Evolutionary conservation across 1,284 basidiomycete genomes (phyloP).

Genomic region (Puccinia sorghi): DNA sequence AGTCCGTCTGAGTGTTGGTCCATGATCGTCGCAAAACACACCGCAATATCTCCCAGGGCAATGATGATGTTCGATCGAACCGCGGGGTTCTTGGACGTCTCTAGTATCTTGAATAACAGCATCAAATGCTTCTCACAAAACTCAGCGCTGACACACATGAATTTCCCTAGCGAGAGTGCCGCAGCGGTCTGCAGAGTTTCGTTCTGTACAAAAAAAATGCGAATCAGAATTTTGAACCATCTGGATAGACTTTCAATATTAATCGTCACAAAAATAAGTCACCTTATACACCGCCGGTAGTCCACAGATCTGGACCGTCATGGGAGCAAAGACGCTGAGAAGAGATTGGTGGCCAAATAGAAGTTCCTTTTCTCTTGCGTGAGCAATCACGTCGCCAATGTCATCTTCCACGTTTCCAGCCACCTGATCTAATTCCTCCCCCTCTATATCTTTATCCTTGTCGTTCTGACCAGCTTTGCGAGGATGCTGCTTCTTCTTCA

Average conservation of each 20-base stretch:
- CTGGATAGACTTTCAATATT: too few relatives aligned
- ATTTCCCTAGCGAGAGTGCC: slow-evolving; percentile 86
- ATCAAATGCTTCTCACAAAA: slow-evolving; percentile 90
- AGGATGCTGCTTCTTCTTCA: slow-evolving; percentile 49
- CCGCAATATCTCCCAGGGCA: slow-evolving; percentile 92
- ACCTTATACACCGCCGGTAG: slow-evolving; percentile 73
- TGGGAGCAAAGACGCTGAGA: slow-evolving; percentile 79
- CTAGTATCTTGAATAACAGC: slow-evolving; percentile 87
- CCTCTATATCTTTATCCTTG: slow-evolving; percentile 64
- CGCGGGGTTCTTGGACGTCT: slow-evolving; percentile 82
- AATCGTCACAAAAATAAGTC: background rate
- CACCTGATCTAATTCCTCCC: slow-evolving; percentile 90
- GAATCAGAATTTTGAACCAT: too few relatives aligned
- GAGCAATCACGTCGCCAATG: slow-evolving; percentile 85
- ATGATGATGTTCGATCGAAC: slow-evolving; percentile 96
- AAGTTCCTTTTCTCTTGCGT: slow-evolving; percentile 81
- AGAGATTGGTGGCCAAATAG: slow-evolving; percentile 82
- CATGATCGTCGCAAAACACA: slow-evolving; percentile 92
- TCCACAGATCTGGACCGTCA: slow-evolving; percentile 80
- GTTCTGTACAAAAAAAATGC: slow-evolving; percentile 64
- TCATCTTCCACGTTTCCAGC: slow-evolving; percentile 98
- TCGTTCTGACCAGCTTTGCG: slow-evolving; percentile 4
- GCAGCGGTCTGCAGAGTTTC: slow-evolving; percentile 81
- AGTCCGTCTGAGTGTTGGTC: slow-evolving; percentile 83
- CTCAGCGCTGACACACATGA: slow-evolving; percentile 89